phyloP scores from a whole-genome alignment of 208 protist species.

The Crithidia mellificae region DNA sequence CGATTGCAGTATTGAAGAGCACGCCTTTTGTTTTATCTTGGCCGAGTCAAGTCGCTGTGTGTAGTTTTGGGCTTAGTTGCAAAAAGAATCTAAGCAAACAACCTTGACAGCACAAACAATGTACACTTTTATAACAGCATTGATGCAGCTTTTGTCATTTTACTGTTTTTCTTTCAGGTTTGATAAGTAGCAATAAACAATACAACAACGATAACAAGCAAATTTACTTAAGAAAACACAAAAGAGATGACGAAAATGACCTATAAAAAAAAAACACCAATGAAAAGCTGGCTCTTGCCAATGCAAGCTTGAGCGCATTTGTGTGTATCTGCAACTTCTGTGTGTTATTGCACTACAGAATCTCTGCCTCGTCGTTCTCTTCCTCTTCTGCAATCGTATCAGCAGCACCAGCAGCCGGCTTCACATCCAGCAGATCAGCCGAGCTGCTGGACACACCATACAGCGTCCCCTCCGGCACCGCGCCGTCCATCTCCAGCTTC shows the following conservation, averaged over 20 bases:
- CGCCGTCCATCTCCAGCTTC: conserved; percentile 12
- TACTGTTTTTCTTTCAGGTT: not conserved
- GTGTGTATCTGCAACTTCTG: not conserved
- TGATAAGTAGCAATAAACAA: not conserved
- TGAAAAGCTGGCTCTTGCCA: no score
- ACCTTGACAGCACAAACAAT: no score
- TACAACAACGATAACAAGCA: not conserved
- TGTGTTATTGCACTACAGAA: not conserved
- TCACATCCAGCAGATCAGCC: not conserved
- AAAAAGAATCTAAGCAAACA: no score
- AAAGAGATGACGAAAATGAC: not conserved
- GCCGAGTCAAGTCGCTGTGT: not conserved
- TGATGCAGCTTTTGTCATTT: no score
- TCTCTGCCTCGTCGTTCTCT: conserved; percentile 11
- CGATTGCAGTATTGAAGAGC: no score
- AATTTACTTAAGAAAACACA: not conserved
- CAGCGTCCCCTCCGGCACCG: not conserved
- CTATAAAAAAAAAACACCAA: conserved; percentile 5
- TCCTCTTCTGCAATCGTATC: no score
- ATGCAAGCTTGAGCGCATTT: no score
- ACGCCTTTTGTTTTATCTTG: no score
- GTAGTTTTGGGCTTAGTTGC: no score
- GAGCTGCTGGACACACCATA: conserved; percentile 11
- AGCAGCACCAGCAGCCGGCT: not conserved
- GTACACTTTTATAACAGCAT: no score